Base-by-base conservation (phyloP, 1,284 basidiomycete genomes). In the Cutaneotrichosporon curvatum region DNA sequence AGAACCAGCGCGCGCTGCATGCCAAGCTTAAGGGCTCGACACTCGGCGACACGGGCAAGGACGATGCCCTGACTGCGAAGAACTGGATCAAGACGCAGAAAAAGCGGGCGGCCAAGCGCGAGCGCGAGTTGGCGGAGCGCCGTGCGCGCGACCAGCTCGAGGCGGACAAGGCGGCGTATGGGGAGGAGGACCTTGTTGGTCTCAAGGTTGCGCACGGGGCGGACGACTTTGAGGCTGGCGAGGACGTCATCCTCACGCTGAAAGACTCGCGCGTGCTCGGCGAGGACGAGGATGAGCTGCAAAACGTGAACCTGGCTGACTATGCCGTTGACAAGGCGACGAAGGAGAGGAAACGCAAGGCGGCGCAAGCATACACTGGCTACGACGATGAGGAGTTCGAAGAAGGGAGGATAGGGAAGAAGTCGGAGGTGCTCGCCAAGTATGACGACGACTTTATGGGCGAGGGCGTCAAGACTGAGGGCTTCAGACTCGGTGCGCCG, bases 231-330 rank as follows among this genome's bases (percentile, higher is more conserved):
- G 84, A 84, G 50, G 89, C 91, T 68, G 94, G 95, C 57, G 86
- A 95, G 71, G 91, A 89, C 58, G 82, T 84, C 53, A 87, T 98
- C 74, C 82, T 99, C 57, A 99, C 95, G 1, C 76, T 99, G 62
- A 92, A 94, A 78, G 95, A 99, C 67, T 85, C 83, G 60, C 81
- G 86, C 31, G 85, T 99, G 46, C 82, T 98, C 25, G 91, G 88
- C 60, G 86, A 87, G 51, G 91, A 95, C 77, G 95, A 98, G 82
- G 95, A 98, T 72, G 94, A 96, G 71, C 78, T 98, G 16, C 87
- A 95, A 72, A 96, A 98, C 61, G 76, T 94, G 40, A 87, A 91
- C 58, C 79, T 97, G 74, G 88, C 87, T 0, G 90, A 95, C 65
- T 79, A 79, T 39, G 89, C 91, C 60, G 79, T 79, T 10, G 79